Percentiles rank a stretch among this genome's conserved stretches.
phyloP scores from a whole-genome alignment of 345 rosid species.

The Acer yangbiense region DNA sequence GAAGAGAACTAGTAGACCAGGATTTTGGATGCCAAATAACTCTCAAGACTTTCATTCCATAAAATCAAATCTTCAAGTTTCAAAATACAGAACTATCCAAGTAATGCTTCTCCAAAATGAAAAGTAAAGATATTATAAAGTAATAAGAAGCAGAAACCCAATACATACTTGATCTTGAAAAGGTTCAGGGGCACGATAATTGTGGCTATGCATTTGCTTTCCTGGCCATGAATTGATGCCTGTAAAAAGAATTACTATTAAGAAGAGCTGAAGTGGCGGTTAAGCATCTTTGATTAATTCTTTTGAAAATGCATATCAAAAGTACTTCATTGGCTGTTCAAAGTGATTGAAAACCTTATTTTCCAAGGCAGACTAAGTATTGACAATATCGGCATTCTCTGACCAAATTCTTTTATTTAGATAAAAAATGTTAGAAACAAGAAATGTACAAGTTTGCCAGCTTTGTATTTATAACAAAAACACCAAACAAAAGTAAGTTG shows the following conservation, averaged over 20 bases:
- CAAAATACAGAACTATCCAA: too few species aligned
- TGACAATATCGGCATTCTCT: not conserved
- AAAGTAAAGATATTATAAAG: not conserved
- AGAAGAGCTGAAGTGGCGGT: not conserved
- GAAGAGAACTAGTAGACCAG: not conserved
- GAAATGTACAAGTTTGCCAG: not conserved
- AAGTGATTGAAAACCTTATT: not conserved
- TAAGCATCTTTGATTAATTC: not conserved
- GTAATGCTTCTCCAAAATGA: not conserved
- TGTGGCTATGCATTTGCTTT: conserved; percentile 87
- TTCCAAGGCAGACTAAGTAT: not conserved
- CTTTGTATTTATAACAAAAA: not conserved
- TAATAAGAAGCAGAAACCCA: conserved; percentile 21
- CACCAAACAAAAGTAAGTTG: not conserved
- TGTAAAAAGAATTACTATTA: conserved; percentile 16
- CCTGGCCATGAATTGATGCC: conserved; percentile 89
- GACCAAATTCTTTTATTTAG: too few species aligned
- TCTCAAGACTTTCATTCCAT: too few species aligned
- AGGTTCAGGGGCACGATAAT: conserved; percentile 65
- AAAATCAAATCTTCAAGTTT: too few species aligned
- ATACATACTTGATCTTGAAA: conserved; percentile 63
- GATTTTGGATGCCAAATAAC: not conserved
- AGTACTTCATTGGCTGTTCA: not conserved
- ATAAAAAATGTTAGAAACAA: not conserved
- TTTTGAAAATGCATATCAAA: not conserved